Conservation (phyloP, 2,329 filamentous ascomycete species). For the Ceratocystis alfenasii region DNA sequence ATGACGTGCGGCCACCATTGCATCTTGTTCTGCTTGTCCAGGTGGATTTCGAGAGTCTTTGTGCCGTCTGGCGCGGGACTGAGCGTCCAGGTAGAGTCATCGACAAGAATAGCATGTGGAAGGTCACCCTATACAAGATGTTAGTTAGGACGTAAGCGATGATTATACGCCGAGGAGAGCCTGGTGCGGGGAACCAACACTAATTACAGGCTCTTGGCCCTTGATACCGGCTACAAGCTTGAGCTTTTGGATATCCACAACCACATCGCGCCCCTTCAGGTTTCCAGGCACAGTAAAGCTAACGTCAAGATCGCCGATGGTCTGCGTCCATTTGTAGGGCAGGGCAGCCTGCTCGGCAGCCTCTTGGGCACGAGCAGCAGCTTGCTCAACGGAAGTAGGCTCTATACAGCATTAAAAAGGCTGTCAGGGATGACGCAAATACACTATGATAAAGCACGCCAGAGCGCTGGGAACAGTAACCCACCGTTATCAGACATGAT, state of each 20-base stretch:
- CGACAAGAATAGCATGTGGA: constrained; percentile 63
- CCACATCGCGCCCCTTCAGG: constrained; percentile 71
- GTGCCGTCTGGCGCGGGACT: constrained; percentile 57
- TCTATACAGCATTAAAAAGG: constrained; percentile 31
- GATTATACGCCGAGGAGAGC: not conserved
- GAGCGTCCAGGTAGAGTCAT: constrained; percentile 93
- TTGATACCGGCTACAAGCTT: constrained; percentile 72
- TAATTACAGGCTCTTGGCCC: constrained; percentile 73
- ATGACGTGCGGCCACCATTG: constrained; percentile 97
- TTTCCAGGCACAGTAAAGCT: constrained; percentile 67
- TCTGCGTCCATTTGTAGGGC: constrained; percentile 96
- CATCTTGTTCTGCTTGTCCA: constrained; percentile 94
- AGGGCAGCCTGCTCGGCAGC: constrained; percentile 76
- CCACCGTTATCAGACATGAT: constrained; percentile 35
- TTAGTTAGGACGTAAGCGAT: constrained; percentile 11
- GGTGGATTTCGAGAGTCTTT: constrained; percentile 62
- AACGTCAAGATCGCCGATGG: constrained; percentile 77
- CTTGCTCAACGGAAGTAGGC: constrained; percentile 43
- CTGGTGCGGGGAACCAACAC: constrained; percentile 40
- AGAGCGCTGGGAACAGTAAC: not conserved
- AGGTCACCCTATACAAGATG: constrained; percentile 62
- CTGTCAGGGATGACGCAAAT: not conserved
- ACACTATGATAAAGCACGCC: not conserved
- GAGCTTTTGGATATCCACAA: constrained; percentile 69
- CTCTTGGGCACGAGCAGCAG: constrained; percentile 56